These are phyloP conservation scores for Klebsormidium nitens DNA, from an alignment of 139 green algal genomes.

Conservation along the genomic window DNA sequence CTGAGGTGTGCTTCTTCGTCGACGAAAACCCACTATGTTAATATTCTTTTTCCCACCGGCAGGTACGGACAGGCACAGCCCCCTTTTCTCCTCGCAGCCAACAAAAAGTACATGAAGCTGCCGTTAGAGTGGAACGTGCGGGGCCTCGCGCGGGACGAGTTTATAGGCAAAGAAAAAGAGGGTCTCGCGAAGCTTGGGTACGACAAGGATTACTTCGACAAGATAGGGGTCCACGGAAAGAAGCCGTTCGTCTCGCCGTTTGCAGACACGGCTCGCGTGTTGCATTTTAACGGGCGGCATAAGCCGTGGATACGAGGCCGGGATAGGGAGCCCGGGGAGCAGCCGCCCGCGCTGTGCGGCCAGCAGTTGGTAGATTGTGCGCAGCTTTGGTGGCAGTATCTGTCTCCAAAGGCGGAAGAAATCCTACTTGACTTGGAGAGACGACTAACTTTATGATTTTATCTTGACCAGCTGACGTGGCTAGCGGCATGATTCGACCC, in stretches of 20 bases:
- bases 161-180: slow-evolving; percentile 15
- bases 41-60: too few relatives aligned
- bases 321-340: not conserved
- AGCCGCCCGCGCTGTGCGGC: slow-evolving; percentile 12
- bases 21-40: too few relatives aligned
- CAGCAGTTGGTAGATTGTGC: slow-evolving; percentile 5
- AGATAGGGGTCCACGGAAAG: slow-evolving; percentile 2
- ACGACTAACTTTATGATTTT: too few relatives aligned
- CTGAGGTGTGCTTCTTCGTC: too few relatives aligned
- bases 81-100: slow-evolving; percentile 18
- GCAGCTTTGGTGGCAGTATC: slow-evolving; percentile 19
- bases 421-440: too few relatives aligned
- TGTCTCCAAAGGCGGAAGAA: slow-evolving; percentile 21
- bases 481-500: too few relatives aligned
- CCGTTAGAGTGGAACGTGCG: slow-evolving; percentile 16
- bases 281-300: slow-evolving; percentile 29
- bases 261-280: slow-evolving; percentile 12
- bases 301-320: slow-evolving; percentile 17
- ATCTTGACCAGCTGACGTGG: too few relatives aligned
- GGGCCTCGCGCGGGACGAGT: slow-evolving; percentile 22
- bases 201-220: too few relatives aligned
- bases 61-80: slow-evolving; percentile 27
- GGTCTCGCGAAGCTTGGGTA: slow-evolving; percentile 9
- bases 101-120: slow-evolving; percentile 30
- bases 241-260: slow-evolving; percentile 16